Base-by-base conservation (phyloP, 495 filamentous ascomycete genomes). In the Beverwykella pulmonaria region DNA sequence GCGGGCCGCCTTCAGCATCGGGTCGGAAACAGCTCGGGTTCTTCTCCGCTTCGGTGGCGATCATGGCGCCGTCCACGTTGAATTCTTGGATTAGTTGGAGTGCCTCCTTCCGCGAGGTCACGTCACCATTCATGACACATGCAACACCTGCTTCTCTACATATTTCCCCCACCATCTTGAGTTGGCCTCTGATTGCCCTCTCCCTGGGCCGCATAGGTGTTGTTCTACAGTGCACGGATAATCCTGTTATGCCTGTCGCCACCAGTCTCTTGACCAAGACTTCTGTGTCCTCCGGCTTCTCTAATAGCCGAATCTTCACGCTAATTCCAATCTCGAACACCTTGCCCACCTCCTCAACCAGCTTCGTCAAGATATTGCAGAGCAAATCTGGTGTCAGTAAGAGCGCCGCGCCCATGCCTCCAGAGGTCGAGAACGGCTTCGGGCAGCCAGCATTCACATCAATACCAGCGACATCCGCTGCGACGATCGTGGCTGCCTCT, bases 381-480 rank as follows among this genome's bases (percentile, higher is more conserved):
- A 98, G 85, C 67, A 82, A 85, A 59, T 97, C 93, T 0, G 94
- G 95, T 0, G 87, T 90, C 53, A 83, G 82, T 17, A 98, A 82
- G 22, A 98, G 79, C 2, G 92, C 94, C 0, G 95, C 94, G 29
- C 95, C 95, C 94, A 98, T 98, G 39, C 94, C 95, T 36, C 91
- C 89, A 61, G 81, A 82, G 12, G 92, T 95, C 67, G 87, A 92
- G 76, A 98, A 98, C 2, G 95, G 92, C 77, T 98, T 98, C 0
- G 94, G 94, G 76, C 94, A 98, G 5, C 94, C 94, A 5, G 93
- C 91, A 79, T 98, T 98, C 59, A 98, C 88, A 75, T 98, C 94
- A 63, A 98, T 97, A 41, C 95, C 94, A 0, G 87, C 87, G 0
- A 98, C 93, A 76, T 98, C 90, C 4, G 77, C 82, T 0, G 92